Evolutionary conservation across 2,329 filamentous ascomycete species (phyloP).

Genomic region (Stemphylium beticola): DNA sequence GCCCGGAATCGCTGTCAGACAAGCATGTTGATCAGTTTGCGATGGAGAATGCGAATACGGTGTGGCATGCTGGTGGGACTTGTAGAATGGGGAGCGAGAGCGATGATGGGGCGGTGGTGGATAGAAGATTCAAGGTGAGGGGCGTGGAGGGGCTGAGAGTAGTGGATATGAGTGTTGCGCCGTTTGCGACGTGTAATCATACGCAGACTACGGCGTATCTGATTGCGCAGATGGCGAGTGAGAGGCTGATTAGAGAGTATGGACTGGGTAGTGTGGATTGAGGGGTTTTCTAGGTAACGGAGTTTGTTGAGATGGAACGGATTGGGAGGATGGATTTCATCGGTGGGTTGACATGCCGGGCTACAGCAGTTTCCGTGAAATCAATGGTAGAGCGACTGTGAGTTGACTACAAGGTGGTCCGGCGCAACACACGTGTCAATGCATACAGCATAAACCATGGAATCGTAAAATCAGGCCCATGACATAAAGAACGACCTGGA

Average conservation of each 20-base stretch:
- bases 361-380: too few species aligned
- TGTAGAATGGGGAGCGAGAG: constrained; percentile 47
- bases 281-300: too few species aligned
- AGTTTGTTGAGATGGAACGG: too few species aligned
- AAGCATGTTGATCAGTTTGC: constrained; percentile 57
- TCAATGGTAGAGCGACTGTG: background rate
- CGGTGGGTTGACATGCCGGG: too few species aligned
- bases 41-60: constrained; percentile 35
- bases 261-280: constrained; percentile 13
- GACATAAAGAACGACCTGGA: background rate
- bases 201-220: constrained; percentile 46
- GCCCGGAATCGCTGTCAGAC: constrained; percentile 52
- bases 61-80: constrained; percentile 48
- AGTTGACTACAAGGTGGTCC: background rate
- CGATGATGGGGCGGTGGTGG: constrained; percentile 47
- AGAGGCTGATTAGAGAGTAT: constrained; percentile 42
- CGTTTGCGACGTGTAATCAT: constrained; percentile 45
- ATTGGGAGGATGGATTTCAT: too few species aligned
- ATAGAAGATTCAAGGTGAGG: constrained; percentile 46
- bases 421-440: background rate
- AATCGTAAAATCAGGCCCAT: background rate
- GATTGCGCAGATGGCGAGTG: constrained; percentile 43
- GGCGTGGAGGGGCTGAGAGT: constrained; percentile 49
- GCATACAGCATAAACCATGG: background rate
- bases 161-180: constrained; percentile 47